Evolutionary conservation across 2,329 filamentous ascomycete genomes (phyloP), one percentile per base, ranked within the genome.

Genomic region (Colletotrichum lindemuthianum): DNA sequence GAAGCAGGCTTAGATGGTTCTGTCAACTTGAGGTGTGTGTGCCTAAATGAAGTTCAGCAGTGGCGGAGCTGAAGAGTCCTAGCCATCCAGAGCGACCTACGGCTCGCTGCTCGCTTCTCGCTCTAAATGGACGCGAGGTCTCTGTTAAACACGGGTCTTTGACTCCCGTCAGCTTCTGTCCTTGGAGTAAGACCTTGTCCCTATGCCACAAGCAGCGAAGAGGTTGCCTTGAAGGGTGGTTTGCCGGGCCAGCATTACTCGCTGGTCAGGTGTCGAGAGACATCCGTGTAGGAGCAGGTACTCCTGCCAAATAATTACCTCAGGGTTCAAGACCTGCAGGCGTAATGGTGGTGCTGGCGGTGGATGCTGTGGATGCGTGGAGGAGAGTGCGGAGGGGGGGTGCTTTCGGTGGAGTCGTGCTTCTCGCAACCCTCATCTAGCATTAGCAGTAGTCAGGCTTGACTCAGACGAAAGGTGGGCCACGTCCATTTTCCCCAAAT

Each of bases 361-460:
- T 65, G 63, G 63, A 65, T 65, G 58, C 34, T 58, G 58, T 65
- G 63, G 63, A 65, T 65, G 58, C 34, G 63, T 48, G 58, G 58
- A 65, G 63, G 58, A 24, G 24, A 65, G 58, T 65, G 61, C 52
- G 61, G 61, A 65, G 58, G 56, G 15, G 59, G 36, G 41, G 16
- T 47, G 24, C 32, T 12, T 56, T 44, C 36, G 43, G 63, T 45
- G 47, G 59, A 65, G 63, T 57, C 63, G 41, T 48, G 32, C 61
- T 51, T 49, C 37, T 40, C 48, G 58, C 47, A 15, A 44, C 33
- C 47, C 51, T 39, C 41, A 16, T 9, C 45, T 40, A 50, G 57
- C 61, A 65, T 58, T 41, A 37, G 45, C 48, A 41, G 33, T 12
- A 37, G 41, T 37, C 36, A 16, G 39, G 41, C 58, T 65, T 47